A percentile compares a stretch with the other conserved stretches of the same genome.
Conservation (phyloP, 73 alveolate genomes). For the Symbiodinium natans region DNA sequence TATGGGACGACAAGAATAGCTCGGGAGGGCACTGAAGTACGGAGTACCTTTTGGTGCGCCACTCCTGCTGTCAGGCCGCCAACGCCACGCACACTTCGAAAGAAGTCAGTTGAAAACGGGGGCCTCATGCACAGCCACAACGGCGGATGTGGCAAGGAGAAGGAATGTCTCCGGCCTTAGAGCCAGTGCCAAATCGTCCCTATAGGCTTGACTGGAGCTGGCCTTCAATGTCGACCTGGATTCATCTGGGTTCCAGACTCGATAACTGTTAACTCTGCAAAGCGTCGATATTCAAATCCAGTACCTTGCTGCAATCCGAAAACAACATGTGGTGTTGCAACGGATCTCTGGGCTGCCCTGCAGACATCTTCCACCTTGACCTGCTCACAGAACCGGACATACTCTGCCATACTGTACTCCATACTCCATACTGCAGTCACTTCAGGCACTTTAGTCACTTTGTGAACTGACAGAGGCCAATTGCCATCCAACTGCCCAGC, state of each 20-base stretch:
- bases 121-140: constrained; percentile 61
- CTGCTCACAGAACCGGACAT: too few species aligned
- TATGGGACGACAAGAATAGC: not conserved
- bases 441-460: not conserved
- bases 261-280: constrained; percentile 29
- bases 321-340: not conserved
- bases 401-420: too few species aligned
- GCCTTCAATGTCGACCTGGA: not conserved
- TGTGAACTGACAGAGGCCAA: not conserved
- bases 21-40: not conserved
- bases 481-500: not conserved
- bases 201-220: not conserved
- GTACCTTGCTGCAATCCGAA: not conserved
- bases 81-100: not conserved
- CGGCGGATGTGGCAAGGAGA: constrained; percentile 32
- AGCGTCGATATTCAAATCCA: constrained; percentile 66
- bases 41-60: constrained; percentile 43
- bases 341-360: not conserved
- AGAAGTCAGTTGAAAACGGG: not conserved
- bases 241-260: not conserved
- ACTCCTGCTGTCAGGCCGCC: constrained; percentile 19
- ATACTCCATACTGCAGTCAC: not conserved
- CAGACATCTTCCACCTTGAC: constrained; percentile 21
- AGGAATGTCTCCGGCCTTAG: constrained; percentile 51
- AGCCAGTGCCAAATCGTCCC: not conserved